These are phyloP conservation scores for Macrophomina tecta DNA, from an alignment of 2,329 filamentous ascomycete genomes.

Conservation along the genomic window DNA sequence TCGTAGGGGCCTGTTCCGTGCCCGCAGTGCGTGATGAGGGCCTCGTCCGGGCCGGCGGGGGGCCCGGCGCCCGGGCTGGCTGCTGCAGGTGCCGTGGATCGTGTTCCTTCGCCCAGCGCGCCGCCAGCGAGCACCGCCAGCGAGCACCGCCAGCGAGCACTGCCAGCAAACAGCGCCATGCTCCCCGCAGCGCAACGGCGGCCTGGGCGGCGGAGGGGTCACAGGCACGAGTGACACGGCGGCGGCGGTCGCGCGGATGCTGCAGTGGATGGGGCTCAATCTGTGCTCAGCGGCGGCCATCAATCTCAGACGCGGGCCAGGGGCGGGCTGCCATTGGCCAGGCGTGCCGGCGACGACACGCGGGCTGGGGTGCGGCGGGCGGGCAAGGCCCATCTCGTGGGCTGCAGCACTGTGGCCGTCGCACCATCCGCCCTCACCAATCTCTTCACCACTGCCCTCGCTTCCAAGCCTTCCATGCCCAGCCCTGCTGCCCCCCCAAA, in stretches of 20 bases:
- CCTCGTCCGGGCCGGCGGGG: neutral
- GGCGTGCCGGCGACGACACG: constrained; percentile 10
- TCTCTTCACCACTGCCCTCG: constrained; percentile 25
- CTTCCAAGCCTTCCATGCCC: constrained; percentile 15
- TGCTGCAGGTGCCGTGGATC: constrained; percentile 7
- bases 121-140: neutral
- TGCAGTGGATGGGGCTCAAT: neutral
- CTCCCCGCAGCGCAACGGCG: neutral
- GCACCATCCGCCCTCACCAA: constrained; percentile 20
- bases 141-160: neutral
- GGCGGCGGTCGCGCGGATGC: neutral
- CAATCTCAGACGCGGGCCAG: constrained; percentile 24
- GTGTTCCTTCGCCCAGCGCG: neutral
- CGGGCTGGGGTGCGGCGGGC: neutral
- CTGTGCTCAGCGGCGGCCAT: constrained; percentile 5
- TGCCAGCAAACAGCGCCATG: neutral
- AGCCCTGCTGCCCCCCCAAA: constrained; percentile 12
- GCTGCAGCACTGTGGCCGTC: constrained; percentile 17
- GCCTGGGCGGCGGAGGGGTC: neutral
- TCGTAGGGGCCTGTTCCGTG: too few species aligned
- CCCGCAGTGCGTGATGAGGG: neutral
- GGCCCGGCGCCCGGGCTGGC: neutral
- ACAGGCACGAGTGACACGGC: constrained; percentile 4
- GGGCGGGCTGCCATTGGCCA: constrained; percentile 14
- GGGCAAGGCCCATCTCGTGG: constrained; percentile 3